Conservation (phyloP, 148 eudicot species). For the Cornus florida region DNA sequence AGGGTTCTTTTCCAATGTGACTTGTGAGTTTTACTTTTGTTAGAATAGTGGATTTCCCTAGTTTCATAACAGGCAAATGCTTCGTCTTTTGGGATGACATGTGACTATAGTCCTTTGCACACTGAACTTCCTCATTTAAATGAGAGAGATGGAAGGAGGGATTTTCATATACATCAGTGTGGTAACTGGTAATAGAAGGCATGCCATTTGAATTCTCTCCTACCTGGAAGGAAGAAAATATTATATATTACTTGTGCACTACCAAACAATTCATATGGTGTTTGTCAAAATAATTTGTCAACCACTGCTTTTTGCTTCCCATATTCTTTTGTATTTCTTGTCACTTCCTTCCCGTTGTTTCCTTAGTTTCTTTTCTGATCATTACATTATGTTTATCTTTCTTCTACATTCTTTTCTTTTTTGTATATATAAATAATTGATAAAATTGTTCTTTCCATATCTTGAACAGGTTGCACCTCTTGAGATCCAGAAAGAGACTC, state of each 20-base stretch:
- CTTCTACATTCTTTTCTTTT: background rate
- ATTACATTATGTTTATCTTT: background rate
- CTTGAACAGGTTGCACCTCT: constrained; percentile 81
- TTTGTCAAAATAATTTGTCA: background rate
- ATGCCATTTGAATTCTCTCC: background rate
- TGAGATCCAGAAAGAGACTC: constrained; percentile 59
- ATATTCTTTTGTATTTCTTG: background rate
- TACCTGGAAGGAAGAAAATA: constrained; percentile 6
- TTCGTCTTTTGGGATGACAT: background rate
- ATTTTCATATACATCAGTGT: background rate
- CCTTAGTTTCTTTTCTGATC: background rate
- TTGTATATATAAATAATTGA: background rate
- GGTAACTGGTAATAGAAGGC: background rate
- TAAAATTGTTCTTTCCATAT: background rate
- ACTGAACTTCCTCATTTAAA: background rate
- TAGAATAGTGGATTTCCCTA: background rate
- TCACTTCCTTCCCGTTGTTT: background rate
- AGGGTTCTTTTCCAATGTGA: background rate
- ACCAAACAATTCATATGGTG: background rate
- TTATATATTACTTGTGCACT: background rate
- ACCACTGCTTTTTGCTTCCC: background rate
- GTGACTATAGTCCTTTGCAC: background rate
- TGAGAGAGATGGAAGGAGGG: background rate
- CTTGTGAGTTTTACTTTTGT: background rate
- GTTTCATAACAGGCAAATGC: background rate